Conservation (phyloP, 2,329 filamentous ascomycete species). For the Talaromyces sp. region DNA sequence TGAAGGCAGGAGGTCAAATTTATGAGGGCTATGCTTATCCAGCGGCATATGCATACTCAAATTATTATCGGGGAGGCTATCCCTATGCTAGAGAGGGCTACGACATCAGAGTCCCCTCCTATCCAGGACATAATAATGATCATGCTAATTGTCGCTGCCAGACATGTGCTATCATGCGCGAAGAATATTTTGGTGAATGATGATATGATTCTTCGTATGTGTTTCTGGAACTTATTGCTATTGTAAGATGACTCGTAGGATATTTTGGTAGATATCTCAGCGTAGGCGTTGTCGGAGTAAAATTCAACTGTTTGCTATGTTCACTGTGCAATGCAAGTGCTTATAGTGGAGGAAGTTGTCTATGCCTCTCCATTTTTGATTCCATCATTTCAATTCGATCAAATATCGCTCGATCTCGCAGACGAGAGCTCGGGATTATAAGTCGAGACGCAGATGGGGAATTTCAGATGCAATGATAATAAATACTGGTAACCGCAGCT, state of each 20-base stretch:
- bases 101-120: not conserved
- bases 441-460: not conserved
- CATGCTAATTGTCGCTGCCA: conserved; percentile 7
- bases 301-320: not conserved
- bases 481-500: not conserved
- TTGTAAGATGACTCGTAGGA: not conserved
- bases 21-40: conserved; percentile 1
- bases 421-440: not conserved
- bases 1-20: not conserved
- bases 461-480: not conserved
- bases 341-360: not conserved
- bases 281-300: not conserved
- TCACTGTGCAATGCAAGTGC: not conserved
- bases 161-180: conserved; percentile 1
- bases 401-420: not conserved
- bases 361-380: not conserved
- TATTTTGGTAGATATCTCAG: not conserved
- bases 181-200: conserved; percentile 8
- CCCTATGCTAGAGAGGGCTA: not conserved
- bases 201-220: not conserved
- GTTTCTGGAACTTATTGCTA: not conserved
- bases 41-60: not conserved
- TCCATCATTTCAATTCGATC: not conserved
- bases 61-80: not conserved
- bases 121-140: not conserved